phyloP scores from a whole-genome alignment of 1,284 basidiomycete species.

The Rhodotorula mucilaginosa region DNA sequence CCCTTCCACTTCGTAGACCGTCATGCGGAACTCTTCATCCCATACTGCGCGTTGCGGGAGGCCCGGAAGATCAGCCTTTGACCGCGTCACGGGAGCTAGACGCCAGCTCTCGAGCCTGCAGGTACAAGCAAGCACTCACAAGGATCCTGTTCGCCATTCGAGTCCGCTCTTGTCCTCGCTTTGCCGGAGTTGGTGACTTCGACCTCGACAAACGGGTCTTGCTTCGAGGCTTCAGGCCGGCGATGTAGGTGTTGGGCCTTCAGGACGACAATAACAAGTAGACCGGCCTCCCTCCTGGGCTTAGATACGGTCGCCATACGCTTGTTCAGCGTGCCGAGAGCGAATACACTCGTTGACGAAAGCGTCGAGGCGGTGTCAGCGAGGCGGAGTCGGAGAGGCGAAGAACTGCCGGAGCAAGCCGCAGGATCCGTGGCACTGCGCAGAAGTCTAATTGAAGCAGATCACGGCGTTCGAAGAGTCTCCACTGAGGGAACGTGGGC shows the following conservation, averaged over 20 bases:
- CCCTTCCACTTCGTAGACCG: constrained; percentile 12
- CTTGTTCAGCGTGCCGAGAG: too few species aligned
- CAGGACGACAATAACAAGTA: constrained; percentile 27
- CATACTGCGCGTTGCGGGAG: constrained; percentile 7
- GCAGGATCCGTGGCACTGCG: too few species aligned
- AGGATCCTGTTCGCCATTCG: constrained; percentile 13
- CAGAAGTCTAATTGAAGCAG: too few species aligned
- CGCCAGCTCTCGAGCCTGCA: too few species aligned
- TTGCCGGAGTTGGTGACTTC: not conserved
- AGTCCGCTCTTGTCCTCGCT: constrained; percentile 10
- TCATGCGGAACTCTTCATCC: constrained; percentile 33
- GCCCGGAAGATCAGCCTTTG: not conserved
- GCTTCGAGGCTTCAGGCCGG: constrained; percentile 20
- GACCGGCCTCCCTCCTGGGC: constrained; percentile 11
- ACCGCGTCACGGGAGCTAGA: too few species aligned
- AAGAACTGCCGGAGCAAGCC: too few species aligned
- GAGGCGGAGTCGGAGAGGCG: too few species aligned
- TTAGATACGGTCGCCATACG: too few species aligned
- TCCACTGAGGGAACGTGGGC: too few species aligned
- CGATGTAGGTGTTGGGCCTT: constrained; percentile 17
- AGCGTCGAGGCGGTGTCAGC: too few species aligned
- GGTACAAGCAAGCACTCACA: not conserved
- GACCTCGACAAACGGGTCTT: constrained; percentile 11
- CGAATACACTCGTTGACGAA: too few species aligned
- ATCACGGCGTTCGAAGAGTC: too few species aligned